Percentiles rank a stretch among this genome's conserved stretches.
These are phyloP conservation scores for Daldinia grandis DNA, from an alignment of 495 filamentous ascomycete genomes.

Conservation along the genomic window DNA sequence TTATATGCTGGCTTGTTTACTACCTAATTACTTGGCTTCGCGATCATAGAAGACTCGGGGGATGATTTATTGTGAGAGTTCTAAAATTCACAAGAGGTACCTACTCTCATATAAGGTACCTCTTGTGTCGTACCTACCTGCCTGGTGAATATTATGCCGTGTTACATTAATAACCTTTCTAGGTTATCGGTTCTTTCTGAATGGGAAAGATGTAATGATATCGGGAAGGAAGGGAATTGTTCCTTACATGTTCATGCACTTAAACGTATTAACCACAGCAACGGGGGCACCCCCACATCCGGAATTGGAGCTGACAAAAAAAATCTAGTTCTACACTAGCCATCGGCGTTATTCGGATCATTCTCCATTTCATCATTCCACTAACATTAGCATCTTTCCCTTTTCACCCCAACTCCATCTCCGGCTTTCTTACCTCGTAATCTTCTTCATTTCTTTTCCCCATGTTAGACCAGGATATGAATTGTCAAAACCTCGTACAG, in stretches of 20 bases:
- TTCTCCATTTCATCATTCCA: slow-evolving; percentile 5
- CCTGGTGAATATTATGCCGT: too few species aligned
- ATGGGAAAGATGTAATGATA: neutral
- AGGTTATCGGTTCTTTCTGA: neutral
- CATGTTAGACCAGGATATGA: slow-evolving; percentile 46
- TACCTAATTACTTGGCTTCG: neutral
- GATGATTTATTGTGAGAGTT: neutral
- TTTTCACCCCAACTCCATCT: neutral
- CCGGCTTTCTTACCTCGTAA: neutral
- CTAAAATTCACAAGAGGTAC: neutral
- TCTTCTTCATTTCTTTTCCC: neutral
- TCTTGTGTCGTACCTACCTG: too few species aligned
- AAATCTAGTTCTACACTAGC: neutral
- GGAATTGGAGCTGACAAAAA: slow-evolving; percentile 5
- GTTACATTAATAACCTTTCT: neutral
- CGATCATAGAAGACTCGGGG: neutral
- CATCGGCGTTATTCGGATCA: slow-evolving; percentile 3
- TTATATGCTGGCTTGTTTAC: neutral
- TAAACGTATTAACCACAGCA: neutral
- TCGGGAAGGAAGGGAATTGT: neutral
- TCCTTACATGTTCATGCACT: neutral
- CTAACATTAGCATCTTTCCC: neutral
- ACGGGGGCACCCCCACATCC: neutral
- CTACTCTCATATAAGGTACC: too few species aligned
- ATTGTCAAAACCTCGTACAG: slow-evolving; percentile 53